Evolutionary conservation across 148 eudicot species (phyloP), one percentile per base, ranked within the genome.

Genomic region (Tetragonia tetragonoides): DNA sequence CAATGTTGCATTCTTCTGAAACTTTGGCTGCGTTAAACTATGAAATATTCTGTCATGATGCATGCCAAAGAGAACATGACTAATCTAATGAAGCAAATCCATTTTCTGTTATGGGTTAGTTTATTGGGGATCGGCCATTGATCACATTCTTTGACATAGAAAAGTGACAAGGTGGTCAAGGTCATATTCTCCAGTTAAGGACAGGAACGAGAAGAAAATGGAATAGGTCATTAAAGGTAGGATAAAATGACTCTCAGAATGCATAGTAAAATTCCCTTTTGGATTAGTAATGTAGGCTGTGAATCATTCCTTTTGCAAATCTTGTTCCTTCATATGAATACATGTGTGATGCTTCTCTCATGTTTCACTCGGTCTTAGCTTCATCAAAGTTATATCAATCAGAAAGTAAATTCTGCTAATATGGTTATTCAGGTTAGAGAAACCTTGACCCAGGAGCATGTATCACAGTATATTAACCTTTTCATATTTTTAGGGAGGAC

Each of bases 401-500:
- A 11, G 51, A 67, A 17, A 67, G 20, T 39, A 6, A 17, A 1
- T 21, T 44, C 46, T 66, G 21, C 15, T 3, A 7, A 10, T 39
- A 67, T 18, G 7, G 14, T 16, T 41, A 67, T 7, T 66, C 47
- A 67, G 24, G 51, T 20, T 17, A 41, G 49, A 71, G 10, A 18
- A 18, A 71, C 37, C 9, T 34, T 10, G 47, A 21, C 20, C 21
- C 21, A 20, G 15, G 53, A 68, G 38, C 46, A 42, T 47, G 7
- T 24, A 38, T 28, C 60, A 38, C 11, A 66, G 41, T 68, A 59
- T 61, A 51, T 61, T 66, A 4, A 62, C 14, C 23, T 18, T 42
- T 38, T 54, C 60, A 69, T 39, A 60, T 69, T 68, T 77, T 40
- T 81, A 95, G 99, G 89, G 90, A 89, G 72, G 90, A 86, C 75